phyloP scores from a whole-genome alignment of 2,329 filamentous ascomycete genomes.

The Colletotrichum higginsianum region DNA sequence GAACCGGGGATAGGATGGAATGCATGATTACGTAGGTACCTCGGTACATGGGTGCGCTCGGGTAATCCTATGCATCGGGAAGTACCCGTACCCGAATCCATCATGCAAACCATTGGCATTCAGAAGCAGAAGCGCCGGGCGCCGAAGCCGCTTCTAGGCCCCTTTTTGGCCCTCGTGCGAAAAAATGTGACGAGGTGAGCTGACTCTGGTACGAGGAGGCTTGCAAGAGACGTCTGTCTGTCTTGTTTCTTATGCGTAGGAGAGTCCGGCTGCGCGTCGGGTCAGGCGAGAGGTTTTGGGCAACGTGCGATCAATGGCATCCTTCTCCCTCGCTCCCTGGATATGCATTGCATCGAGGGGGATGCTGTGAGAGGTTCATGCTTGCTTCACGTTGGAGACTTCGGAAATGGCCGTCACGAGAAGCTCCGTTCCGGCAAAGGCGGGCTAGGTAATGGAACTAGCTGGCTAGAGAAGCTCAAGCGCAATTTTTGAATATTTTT shows the following conservation, averaged over 20 bases:
- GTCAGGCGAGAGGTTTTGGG: constrained; percentile 4
- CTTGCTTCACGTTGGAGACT: not conserved
- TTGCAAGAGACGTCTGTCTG: constrained; percentile 24
- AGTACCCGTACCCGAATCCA: constrained; percentile 22
- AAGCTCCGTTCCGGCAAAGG: constrained; percentile 21
- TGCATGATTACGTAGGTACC: constrained; percentile 39
- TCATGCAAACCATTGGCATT: constrained; percentile 1
- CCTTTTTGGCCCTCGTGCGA: not conserved
- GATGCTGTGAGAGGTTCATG: constrained; percentile 28
- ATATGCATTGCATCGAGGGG: not conserved
- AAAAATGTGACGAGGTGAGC: constrained; percentile 22
- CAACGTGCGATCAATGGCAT: constrained; percentile 2
- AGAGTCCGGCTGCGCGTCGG: constrained; percentile 13
- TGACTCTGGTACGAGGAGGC: constrained; percentile 36
- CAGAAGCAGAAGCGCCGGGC: not conserved
- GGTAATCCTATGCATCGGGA: constrained; percentile 2
- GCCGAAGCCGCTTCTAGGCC: constrained; percentile 31
- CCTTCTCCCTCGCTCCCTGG: not conserved
- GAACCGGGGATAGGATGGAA: not conserved
- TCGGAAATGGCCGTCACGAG: constrained; percentile 39
- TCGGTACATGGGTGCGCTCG: constrained; percentile 22
- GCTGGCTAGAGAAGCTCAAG: not conserved
- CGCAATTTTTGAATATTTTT: not conserved
- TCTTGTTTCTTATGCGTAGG: constrained; percentile 27
- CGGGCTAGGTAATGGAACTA: not conserved